A percentile compares a stretch with the other conserved stretches of the same genome.
These are phyloP conservation scores for Zygoascus flipseniorum DNA, from an alignment of 805 yeast species.

Conservation along the genomic window DNA sequence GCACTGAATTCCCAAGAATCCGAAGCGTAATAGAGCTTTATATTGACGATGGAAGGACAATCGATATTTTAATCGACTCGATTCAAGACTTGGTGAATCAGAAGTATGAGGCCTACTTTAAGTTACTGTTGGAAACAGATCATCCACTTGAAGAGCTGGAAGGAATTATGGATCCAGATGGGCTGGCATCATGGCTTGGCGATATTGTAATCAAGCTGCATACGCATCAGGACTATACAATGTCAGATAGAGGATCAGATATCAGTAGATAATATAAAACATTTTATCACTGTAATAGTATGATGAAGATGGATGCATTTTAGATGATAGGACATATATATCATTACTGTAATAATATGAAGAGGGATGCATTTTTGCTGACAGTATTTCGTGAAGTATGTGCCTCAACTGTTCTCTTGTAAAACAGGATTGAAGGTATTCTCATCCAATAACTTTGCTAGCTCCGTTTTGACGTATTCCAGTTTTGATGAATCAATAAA, in stretches of 20 bases:
- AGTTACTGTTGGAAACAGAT: conserved; percentile 24
- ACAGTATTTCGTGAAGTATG: too few species aligned
- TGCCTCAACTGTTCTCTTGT: conserved; percentile 26
- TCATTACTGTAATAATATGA: neutral
- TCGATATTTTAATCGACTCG: conserved; percentile 50
- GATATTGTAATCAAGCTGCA: conserved; percentile 25
- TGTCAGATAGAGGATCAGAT: neutral
- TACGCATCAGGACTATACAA: neutral
- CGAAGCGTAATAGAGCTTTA: conserved; percentile 44
- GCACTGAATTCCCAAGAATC: conserved; percentile 48
- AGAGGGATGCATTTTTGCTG: too few species aligned
- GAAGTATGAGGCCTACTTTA: conserved; percentile 49
- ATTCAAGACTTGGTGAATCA: conserved; percentile 52
- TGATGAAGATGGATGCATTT: neutral
- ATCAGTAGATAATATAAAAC: neutral
- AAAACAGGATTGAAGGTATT: conserved; percentile 85
- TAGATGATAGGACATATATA: too few species aligned
- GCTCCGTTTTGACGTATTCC: conserved; percentile 64
- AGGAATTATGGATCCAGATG: conserved; percentile 56
- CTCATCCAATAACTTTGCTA: conserved; percentile 66
- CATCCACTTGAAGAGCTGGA: conserved; percentile 27
- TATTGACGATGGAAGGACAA: conserved; percentile 47
- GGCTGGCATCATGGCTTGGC: conserved; percentile 42
- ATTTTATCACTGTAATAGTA: neutral
- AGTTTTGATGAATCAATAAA: conserved; percentile 73